These are phyloP conservation scores for Andrographis paniculata DNA, from an alignment of 305 asterid species.

Conservation along the genomic window DNA sequence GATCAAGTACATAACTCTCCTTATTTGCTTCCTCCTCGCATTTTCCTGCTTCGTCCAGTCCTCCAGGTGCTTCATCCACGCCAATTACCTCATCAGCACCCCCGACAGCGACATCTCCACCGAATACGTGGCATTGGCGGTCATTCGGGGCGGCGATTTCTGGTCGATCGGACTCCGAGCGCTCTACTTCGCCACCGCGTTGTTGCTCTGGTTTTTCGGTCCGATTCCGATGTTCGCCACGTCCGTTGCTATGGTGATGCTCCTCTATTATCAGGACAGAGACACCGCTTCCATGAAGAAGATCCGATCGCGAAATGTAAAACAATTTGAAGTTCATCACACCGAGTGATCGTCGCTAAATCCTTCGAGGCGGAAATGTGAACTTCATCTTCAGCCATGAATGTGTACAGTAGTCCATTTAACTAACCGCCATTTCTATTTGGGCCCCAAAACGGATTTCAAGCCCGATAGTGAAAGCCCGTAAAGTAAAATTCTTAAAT, in stretches of 20 bases:
- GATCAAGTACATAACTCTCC: conserved; percentile 52
- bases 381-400: no score
- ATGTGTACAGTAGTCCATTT: no score
- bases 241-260: conserved; percentile 42
- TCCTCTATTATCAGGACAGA: conserved; percentile 51
- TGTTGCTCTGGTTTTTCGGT: conserved; percentile 71
- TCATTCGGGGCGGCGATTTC: conserved; percentile 65
- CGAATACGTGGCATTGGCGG: conserved; percentile 49
- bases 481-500: no score
- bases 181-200: conserved; percentile 47
- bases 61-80: conserved; percentile 61
- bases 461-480: no score
- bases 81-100: conserved; percentile 55
- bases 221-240: conserved; percentile 73
- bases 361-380: neutral
- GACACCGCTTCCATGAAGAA: conserved; percentile 36
- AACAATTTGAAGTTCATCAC: conserved; percentile 1
- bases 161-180: conserved; percentile 81
- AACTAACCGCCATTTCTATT: no score
- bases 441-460: no score
- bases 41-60: conserved; percentile 79
- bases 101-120: conserved; percentile 38
- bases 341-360: conserved; percentile 2
- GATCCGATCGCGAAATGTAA: conserved; percentile 13
- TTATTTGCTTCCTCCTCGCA: conserved; percentile 49